phyloP scores from a whole-genome alignment of 495 filamentous ascomycete species.

The Hapsidospora chrysogenum region DNA sequence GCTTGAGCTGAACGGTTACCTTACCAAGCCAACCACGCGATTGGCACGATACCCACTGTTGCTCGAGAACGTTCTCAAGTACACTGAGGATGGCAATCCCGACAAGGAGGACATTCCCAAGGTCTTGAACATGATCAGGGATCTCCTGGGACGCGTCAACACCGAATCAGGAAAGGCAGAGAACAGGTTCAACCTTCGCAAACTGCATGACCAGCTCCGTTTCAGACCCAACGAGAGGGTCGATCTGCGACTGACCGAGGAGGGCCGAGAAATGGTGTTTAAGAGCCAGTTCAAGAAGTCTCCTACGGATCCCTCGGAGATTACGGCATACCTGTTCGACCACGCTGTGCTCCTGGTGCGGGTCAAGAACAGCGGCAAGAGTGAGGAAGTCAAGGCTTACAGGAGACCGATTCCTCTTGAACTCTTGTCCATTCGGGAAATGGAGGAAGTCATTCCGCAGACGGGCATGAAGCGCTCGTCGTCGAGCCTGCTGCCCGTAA shows the following conservation, averaged over 20 bases:
- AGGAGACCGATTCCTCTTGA: slow-evolving; percentile 91
- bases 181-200: slow-evolving; percentile 91
- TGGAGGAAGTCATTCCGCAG: slow-evolving; percentile 84
- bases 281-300: slow-evolving; percentile 89
- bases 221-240: slow-evolving; percentile 78
- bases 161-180: slow-evolving; percentile 91
- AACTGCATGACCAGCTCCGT: slow-evolving; percentile 75
- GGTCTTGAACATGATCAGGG: slow-evolving; percentile 69
- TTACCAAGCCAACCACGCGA: slow-evolving; percentile 95
- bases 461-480: slow-evolving; percentile 79
- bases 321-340: slow-evolving; percentile 89
- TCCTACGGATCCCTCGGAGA: slow-evolving; percentile 71
- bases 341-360: slow-evolving; percentile 83
- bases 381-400: slow-evolving; percentile 87
- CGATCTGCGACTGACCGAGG: slow-evolving; percentile 88
- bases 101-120: slow-evolving; percentile 86
- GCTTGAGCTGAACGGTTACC: slow-evolving; percentile 91
- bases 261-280: slow-evolving; percentile 78
- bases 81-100: slow-evolving; percentile 69
- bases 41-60: slow-evolving; percentile 89
- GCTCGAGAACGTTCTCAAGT: slow-evolving; percentile 80
- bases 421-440: slow-evolving; percentile 81
- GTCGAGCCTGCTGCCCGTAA: slow-evolving; percentile 67
- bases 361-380: slow-evolving; percentile 79
- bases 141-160: slow-evolving; percentile 78